Evolutionary conservation across 2,329 filamentous ascomycete genomes (phyloP).

Genomic region (Zymoseptoria pseudotritici): DNA sequence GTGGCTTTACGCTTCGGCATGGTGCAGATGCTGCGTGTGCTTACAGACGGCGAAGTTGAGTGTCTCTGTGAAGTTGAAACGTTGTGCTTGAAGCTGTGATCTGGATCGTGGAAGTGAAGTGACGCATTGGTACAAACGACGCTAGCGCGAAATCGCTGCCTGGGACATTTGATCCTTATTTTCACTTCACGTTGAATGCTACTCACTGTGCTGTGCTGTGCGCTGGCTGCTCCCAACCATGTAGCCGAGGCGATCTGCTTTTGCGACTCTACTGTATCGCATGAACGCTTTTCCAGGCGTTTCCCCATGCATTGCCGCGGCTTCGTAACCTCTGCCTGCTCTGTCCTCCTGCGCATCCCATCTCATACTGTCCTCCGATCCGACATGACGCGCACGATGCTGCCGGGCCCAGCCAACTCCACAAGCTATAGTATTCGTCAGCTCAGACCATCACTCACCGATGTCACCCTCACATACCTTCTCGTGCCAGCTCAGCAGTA

Average conservation of each 20-base stretch:
- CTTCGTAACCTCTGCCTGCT: background rate
- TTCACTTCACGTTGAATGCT: background rate
- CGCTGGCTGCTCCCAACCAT: background rate
- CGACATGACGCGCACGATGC: constrained; percentile 90
- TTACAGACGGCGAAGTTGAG: background rate
- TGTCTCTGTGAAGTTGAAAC: background rate
- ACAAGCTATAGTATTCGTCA: constrained; percentile 51
- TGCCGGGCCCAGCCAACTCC: constrained; percentile 79
- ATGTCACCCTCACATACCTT: constrained; percentile 46
- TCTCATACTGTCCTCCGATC: constrained; percentile 82
- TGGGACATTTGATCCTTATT: background rate
- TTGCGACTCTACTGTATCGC: background rate
- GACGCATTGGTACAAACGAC: background rate
- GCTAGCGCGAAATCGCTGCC: background rate
- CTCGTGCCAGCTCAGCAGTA: constrained; percentile 96
- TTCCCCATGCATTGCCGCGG: background rate
- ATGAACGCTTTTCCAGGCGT: background rate
- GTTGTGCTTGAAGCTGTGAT: background rate
- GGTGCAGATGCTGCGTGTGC: background rate
- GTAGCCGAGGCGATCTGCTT: background rate
- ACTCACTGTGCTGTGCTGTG: background rate
- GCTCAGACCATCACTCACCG: background rate
- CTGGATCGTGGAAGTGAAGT: background rate
- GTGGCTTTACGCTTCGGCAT: background rate
- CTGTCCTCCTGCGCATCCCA: constrained; percentile 2